A percentile compares a stretch with the other conserved stretches of the same genome.
phyloP scores from a whole-genome alignment of 116 monocot species.

The Zostera marina region DNA sequence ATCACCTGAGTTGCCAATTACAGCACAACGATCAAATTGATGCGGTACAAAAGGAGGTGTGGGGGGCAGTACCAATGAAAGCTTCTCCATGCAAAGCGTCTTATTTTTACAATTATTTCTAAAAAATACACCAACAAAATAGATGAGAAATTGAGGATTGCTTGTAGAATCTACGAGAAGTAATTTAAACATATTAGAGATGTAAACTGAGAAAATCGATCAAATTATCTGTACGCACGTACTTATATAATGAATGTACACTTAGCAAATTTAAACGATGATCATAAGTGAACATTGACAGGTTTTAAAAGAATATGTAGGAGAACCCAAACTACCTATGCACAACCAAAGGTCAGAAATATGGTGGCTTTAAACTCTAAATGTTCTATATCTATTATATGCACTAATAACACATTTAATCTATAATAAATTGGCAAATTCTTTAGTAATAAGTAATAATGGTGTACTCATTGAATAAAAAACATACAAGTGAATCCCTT shows the following conservation, averaged over 20 bases:
- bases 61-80: slow-evolving; percentile 73
- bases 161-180: neutral
- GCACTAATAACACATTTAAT: no score
- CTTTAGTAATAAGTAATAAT: neutral
- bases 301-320: no score
- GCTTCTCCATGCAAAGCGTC: slow-evolving; percentile 89
- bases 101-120: slow-evolving; percentile 57
- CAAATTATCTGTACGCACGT: neutral
- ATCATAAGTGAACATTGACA: no score
- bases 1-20: slow-evolving; percentile 97
- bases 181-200: no score
- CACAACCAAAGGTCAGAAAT: no score
- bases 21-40: slow-evolving; percentile 84
- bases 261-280: no score
- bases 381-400: no score
- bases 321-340: no score
- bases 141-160: neutral
- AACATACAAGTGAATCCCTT: slow-evolving; percentile 71
- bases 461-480: slow-evolving; percentile 1
- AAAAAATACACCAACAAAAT: neutral
- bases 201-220: neutral
- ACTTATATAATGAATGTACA: neutral
- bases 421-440: neutral
- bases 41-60: slow-evolving; percentile 61
- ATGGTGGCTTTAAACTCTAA: no score